A percentile compares a stretch with the other conserved stretches of the same genome.
phyloP scores from a whole-genome alignment of 1,284 basidiomycete genomes.

The Melanopsichium pennsylvanicum region DNA sequence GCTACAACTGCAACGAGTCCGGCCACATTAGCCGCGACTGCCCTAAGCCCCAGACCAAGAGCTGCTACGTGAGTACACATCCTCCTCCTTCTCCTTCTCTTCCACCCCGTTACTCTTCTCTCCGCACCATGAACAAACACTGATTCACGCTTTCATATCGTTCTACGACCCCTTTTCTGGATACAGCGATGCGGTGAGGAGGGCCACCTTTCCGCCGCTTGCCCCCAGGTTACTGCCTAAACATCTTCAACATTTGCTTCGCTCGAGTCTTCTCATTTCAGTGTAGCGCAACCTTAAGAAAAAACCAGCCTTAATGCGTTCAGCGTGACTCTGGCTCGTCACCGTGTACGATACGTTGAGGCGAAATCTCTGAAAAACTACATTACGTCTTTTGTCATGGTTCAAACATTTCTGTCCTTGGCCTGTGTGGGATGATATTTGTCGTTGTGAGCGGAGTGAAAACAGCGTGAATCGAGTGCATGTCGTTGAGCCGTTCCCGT shows the following conservation, averaged over 20 bases:
- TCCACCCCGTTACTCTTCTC: neutral
- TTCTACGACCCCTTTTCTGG: neutral
- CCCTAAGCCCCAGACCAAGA: constrained; percentile 56
- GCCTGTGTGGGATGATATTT: too few relatives aligned
- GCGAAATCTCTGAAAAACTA: constrained; percentile 5
- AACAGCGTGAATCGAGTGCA: too few relatives aligned
- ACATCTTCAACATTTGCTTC: neutral
- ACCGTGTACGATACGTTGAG: neutral
- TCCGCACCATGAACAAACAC: neutral
- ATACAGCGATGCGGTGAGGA: constrained; percentile 41
- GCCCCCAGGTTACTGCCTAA: constrained; percentile 41
- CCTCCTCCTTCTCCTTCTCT: neutral
- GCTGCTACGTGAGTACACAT: constrained; percentile 51
- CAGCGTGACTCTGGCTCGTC: neutral
- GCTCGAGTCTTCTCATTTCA: neutral
- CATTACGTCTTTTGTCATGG: constrained; percentile 3
- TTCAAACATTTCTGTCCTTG: too few relatives aligned
- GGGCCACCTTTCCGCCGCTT: constrained; percentile 46
- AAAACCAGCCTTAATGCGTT: too few relatives aligned
- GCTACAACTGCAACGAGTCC: constrained; percentile 63
- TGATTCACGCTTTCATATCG: too few relatives aligned
- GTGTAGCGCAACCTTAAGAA: too few relatives aligned
- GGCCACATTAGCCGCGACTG: constrained; percentile 62
- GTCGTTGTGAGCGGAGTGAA: too few relatives aligned
- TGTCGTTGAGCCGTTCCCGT: too few relatives aligned